Conservation (phyloP, 768 basidiomycete genomes). For the Agrocybe chaxingu region DNA sequence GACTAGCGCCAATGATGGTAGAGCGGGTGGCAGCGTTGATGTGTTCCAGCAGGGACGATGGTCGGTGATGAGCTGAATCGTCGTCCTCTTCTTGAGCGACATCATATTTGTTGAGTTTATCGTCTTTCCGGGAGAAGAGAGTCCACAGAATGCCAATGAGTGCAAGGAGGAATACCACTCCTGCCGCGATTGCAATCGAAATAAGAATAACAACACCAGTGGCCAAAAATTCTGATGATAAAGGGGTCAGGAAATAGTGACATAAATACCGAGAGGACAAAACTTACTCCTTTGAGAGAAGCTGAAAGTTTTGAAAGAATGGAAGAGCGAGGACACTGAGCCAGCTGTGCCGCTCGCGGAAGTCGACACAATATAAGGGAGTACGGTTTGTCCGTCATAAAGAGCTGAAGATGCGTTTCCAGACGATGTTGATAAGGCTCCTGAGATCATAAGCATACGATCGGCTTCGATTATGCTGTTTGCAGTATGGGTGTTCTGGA, state of each 20-base stretch:
- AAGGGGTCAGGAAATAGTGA: slow-evolving; percentile 3
- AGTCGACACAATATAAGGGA: slow-evolving; percentile 78
- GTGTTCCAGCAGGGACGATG: slow-evolving; percentile 85
- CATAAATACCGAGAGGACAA: slow-evolving; percentile 4
- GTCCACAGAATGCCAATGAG: slow-evolving; percentile 88
- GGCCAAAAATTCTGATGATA: slow-evolving; percentile 74
- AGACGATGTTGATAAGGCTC: slow-evolving; percentile 61
- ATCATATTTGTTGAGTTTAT: slow-evolving; percentile 64
- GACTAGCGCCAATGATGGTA: slow-evolving; percentile 64
- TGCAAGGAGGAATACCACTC: slow-evolving; percentile 85
- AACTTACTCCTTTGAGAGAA: slow-evolving; percentile 68
- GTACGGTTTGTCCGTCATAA: slow-evolving; percentile 79
- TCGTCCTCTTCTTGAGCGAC: slow-evolving; percentile 68
- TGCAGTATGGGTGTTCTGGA: slow-evolving; percentile 68
- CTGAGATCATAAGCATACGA: slow-evolving; percentile 88
- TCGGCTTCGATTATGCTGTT: slow-evolving; percentile 77
- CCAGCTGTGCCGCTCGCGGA: slow-evolving; percentile 67
- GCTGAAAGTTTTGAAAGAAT: slow-evolving; percentile 74
- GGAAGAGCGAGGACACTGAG: slow-evolving; percentile 74
- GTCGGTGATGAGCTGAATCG: slow-evolving; percentile 72
- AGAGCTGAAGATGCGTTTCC: slow-evolving; percentile 84
- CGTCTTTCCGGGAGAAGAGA: slow-evolving; percentile 78
- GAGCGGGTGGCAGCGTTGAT: slow-evolving; percentile 88
- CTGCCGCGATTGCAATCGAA: slow-evolving; percentile 94
- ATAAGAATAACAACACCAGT: slow-evolving; percentile 94